Evolutionary conservation across 2,329 filamentous ascomycete genomes (phyloP), one percentile per base, ranked within the genome.

Genomic region (Aspergillus floridensis): DNA sequence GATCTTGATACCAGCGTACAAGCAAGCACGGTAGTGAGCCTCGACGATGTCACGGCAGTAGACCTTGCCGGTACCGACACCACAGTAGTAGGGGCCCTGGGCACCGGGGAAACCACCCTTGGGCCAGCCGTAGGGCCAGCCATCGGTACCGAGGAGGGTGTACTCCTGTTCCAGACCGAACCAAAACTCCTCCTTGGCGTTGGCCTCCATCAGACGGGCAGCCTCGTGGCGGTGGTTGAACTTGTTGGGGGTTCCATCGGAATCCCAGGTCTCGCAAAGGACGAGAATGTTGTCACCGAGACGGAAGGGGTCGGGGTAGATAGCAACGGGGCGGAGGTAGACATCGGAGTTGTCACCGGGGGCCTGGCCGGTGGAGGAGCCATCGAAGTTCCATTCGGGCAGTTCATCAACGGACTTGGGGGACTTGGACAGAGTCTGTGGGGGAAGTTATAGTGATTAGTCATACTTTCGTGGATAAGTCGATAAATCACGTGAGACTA

Each of bases 131-230:
- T 92, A 97, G 57, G 95, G 95, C 81, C 92, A 89, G 78, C 92
- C 90, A 69, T 88, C 86, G 68, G 87, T 80, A 74, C 93, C 93
- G 69, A 98, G 89, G 49, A 96, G 88, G 62, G 92, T 98, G 86
- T 98, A 98, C 80, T 98, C 93, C 77, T 98, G 93, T 78, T 96
- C 93, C 19, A 99, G 88, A 80, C 95, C 95, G 80, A 98, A 99
- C 95, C 93, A 98, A 74, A 95, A 93, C 76, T 90, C 84, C 72
- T 93, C 88, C 59, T 87, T 82, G 76, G 88, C 88, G 79, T 97
- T 88, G 64, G 88, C 85, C 79, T 95, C 87, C 91, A 98, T 96
- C 71, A 97, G 84, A 79, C 95, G 89, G 74, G 86, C 86, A 73
- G 88, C 90, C 74, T 98, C 93, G 77, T 97, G 90, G 69, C 95